These are phyloP conservation scores for Exophiala mesophila DNA, from an alignment of 2,329 filamentous ascomycete genomes.

Conservation along the genomic window DNA sequence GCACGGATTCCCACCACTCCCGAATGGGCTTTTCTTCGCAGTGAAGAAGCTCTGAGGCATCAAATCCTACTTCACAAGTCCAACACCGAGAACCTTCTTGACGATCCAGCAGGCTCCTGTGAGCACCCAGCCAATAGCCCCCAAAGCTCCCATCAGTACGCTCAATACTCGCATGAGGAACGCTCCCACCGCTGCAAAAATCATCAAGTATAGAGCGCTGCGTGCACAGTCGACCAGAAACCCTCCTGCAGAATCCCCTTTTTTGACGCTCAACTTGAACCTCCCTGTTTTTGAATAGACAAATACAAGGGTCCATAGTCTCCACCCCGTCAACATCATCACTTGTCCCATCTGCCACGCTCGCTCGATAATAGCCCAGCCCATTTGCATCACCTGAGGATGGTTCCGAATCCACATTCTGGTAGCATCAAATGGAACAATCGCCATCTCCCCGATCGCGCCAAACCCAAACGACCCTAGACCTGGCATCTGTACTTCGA, in stretches of 20 bases:
- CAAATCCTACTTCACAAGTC: constrained; percentile 2
- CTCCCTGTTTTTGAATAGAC: constrained; percentile 25
- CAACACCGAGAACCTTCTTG: constrained; percentile 16
- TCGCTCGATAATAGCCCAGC: constrained; percentile 10
- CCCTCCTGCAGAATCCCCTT: constrained; percentile 14
- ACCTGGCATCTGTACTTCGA: constrained; percentile 14
- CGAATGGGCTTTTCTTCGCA: too few relatives aligned
- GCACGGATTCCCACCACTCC: too few relatives aligned
- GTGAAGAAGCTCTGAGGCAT: too few relatives aligned
- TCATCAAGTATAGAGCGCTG: constrained; percentile 20
- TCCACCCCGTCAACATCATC: constrained; percentile 16
- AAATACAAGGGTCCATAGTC: constrained; percentile 18
- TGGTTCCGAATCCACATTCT: constrained; percentile 22
- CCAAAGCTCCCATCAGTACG: constrained; percentile 10
- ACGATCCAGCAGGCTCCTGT: constrained; percentile 18
- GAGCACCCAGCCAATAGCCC: constrained; percentile 15
- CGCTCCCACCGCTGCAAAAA: constrained; percentile 17
- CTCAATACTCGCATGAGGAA: constrained; percentile 15
- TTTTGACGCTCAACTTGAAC: constrained; percentile 13
- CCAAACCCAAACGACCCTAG: constrained; percentile 6
- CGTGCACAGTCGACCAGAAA: constrained; percentile 20
- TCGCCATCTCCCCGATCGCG: constrained; percentile 11
- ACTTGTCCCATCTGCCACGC: constrained; percentile 21
- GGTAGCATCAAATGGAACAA: constrained; percentile 17
- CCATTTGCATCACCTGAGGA: constrained; percentile 13